phyloP scores from a whole-genome alignment of 2,329 filamentous ascomycete species.

The Mycocentrospora acerina region DNA sequence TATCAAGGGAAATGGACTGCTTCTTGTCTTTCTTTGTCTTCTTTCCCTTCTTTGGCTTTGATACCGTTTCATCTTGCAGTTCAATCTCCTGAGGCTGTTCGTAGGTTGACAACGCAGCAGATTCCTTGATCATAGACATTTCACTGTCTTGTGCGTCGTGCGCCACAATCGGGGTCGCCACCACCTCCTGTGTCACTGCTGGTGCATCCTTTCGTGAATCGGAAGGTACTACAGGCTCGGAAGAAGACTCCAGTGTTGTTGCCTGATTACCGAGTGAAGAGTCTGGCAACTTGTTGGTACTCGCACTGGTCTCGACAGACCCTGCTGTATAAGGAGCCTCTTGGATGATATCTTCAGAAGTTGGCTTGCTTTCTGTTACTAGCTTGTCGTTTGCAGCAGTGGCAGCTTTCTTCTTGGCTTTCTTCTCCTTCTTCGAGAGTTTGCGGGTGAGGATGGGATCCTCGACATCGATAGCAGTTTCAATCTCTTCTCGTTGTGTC shows the following conservation, averaged over 20 bases:
- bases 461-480: conserved; percentile 4
- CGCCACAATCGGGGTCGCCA: no score
- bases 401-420: conserved; percentile 23
- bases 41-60: conserved; percentile 23
- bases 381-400: conserved; percentile 9
- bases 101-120: conserved; percentile 2
- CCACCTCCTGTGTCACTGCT: not conserved
- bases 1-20: conserved; percentile 11
- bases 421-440: conserved; percentile 40
- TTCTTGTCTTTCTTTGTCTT: conserved; percentile 34
- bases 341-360: not conserved
- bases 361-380: conserved; percentile 2
- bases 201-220: not conserved
- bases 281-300: no score
- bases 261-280: no score
- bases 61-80: conserved; percentile 14
- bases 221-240: not conserved
- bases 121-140: conserved; percentile 1
- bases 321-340: conserved; percentile 1
- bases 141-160: conserved; percentile 3
- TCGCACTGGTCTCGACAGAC: no score
- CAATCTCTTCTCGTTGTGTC: no score
- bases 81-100: conserved; percentile 8
- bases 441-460: conserved; percentile 25
- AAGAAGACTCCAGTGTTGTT: not conserved